Evolutionary conservation across 495 filamentous ascomycete species (phyloP), one percentile per base, ranked within the genome.

Genomic region (Neurospora sp.): DNA sequence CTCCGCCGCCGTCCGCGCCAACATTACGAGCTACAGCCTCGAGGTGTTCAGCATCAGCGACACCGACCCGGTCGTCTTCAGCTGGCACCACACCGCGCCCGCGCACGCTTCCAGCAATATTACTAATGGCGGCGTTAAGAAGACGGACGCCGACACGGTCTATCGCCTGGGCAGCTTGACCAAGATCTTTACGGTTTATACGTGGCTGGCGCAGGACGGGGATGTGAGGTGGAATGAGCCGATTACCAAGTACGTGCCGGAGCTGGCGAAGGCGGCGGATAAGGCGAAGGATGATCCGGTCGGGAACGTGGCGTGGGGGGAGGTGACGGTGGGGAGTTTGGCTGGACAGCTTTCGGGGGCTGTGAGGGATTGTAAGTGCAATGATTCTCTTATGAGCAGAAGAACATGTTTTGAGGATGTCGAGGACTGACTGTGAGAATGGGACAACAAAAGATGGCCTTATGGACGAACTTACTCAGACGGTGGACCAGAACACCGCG

Each of bases 181-280:
- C 4, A 86, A 88, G 78, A 70, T 88, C 37, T 84, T 83, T 74
- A 84, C 85, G 1, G 80, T 87, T 40, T 75, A 84, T 18, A 81
- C 84, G 8, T 84, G 85, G 70, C 77, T 91, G 39, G 73, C 70
- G 71, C 83, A 80, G 75, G 85, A 80, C 72, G 83, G 77, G 40
- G 84, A 79, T 68, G 78, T 27, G 40, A 78, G 77, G 70, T 86
- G 77, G 82, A 86, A 81, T 61, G 81, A 78, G 3, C 83, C 83
- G 7, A 81, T 84, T 70, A 91, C 81, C 68, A 82, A 87, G 38
- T 89, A 85, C 73, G 78, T 90, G 0, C 88, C 89, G 0, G 87
- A 91, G 75, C 79, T 90, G 20, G 75, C 83, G 22, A 74, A 74
- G 7, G 77, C 81, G 2, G 79, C 80, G 9, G 77, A 75, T 7